Evolutionary conservation across 208 protist species (phyloP).

Genomic region (Herpetomonas samuelpessoai): DNA sequence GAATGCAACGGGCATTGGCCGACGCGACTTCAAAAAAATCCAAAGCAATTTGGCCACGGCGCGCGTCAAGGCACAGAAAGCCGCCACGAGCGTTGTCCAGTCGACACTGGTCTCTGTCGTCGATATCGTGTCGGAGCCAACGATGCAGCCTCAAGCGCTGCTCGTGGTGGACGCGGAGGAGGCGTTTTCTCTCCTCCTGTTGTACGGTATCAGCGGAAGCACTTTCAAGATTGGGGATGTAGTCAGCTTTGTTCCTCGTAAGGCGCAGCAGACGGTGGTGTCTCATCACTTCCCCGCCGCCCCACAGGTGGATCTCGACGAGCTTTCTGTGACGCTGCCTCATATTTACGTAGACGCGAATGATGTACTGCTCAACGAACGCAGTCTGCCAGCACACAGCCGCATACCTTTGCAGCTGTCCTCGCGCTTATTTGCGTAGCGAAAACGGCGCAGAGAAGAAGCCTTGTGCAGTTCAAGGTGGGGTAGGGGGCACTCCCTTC

Average conservation of each 20-base stretch:
- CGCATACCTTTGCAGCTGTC: constrained; percentile 58
- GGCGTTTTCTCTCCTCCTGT: constrained; percentile 48
- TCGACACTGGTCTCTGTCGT: constrained; percentile 37
- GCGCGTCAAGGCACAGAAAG: constrained; percentile 8
- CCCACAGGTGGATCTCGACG: constrained; percentile 21
- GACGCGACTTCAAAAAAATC: constrained; percentile 53
- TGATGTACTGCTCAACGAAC: constrained; percentile 54
- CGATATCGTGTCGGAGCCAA: constrained; percentile 60
- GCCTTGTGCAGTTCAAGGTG: no score
- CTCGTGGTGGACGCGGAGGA: constrained; percentile 42
- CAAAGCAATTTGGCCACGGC: constrained; percentile 20
- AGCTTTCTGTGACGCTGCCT: constrained; percentile 27
- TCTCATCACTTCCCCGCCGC: constrained; percentile 21
- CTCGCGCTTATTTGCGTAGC: constrained; percentile 74
- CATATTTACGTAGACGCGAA: constrained; percentile 50
- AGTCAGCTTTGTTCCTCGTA: constrained; percentile 29
- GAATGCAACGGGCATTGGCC: constrained; percentile 40
- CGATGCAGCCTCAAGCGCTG: constrained; percentile 64
- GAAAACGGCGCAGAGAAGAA: constrained; percentile 13
- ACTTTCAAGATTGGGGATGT: constrained; percentile 63
- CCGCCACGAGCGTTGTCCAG: background rate
- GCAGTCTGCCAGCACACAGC: constrained; percentile 36
- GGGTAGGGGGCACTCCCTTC: constrained; percentile 1
- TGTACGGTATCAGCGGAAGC: constrained; percentile 49
- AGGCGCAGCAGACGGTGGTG: constrained; percentile 22